Evolutionary conservation across 176 grass and related monocot species (phyloP), one percentile per base, ranked within the genome.

Genomic region (Avena atlantica): DNA sequence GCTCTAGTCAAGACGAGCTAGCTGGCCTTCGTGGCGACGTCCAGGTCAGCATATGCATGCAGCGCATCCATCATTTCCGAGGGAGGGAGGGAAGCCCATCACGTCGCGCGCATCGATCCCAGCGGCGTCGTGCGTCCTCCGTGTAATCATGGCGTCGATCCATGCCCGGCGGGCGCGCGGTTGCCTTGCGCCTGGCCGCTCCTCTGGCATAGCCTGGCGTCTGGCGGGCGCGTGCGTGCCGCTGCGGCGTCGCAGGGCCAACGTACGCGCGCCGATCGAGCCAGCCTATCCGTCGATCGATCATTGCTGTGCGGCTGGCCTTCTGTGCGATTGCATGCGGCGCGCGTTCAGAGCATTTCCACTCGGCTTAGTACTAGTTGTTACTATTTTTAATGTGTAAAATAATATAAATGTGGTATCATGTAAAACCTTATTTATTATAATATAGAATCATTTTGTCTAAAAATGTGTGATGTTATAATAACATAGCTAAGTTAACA

Each of bases 71-170:
- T 87, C 85, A 63, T 87, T 89, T 84, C n/a, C 44, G 31, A 73
- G 9, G 36, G 31, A 9, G 6, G 51, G 37, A 49, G 20, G 13
- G 23, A 12, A 8, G 42, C 67, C 49, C 79, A 73, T 89, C 81
- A 27, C 87, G n/a, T 79, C 67, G 76, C 45, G 62, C 45, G 66
- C 76, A 74, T 85, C 44, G 56, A 85, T 85, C 80, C 80, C 60
- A 50, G 7, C 37, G 52, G 53, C 45, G 40, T 42, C 45, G 79
- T 8, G 76, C 77, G 86, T 74, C 65, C 15, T 36, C 57, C 76
- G 76, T 10, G 34, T 75, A 58, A 90, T 90, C 73, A 87, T 90
- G 89, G 20, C 31, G 63, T 10, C 12, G 79, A 61, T 53, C 84
- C 89, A 86, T 82, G 83, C 83, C 83, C 7, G 48, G 27, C 47